Evolutionary conservation across 495 filamentous ascomycete genomes (phyloP), one percentile per base, ranked within the genome.

Genomic region (Hypoxylon perforatum): DNA sequence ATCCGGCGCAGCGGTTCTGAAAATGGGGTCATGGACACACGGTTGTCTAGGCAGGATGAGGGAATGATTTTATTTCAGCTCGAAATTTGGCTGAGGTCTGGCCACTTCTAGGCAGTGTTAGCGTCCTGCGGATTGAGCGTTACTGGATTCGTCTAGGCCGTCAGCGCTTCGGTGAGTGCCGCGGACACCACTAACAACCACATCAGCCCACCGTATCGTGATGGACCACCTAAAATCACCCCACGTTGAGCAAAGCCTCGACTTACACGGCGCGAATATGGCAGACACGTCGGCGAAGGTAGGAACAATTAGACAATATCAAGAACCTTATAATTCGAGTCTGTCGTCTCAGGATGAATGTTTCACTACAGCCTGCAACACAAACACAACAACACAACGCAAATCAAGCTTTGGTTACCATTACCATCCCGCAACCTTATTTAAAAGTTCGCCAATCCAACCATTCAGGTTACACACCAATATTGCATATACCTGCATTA

Each of bases 401-500:
- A 38, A 38, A 67, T 55, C 59, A 54, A 56, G 38, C 38, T 19
- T 57, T 47, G 44, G 51, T 61, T 61, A 60, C 49, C 52, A 41
- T 61, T 61, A 60, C 49, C 52, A 41, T 8, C 10, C n/a, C 56
- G 19, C 51, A 67, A 67, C 30, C 42, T 22, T 38, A 52, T 14
- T n/a, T 17, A 52, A 28, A 28, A 28, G 25, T 28, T 7, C n/a
- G n/a, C n/a, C n/a, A n/a, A 28, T 3, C 39, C 45, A 56, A 42
- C 44, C 57, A 52, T 51, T 41, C 46, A 38, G 57, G 33, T 52
- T 53, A 18, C 17, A 38, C 33, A 15, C 52, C 28, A 49, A 9
- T 18, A 36, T 55, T 69, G 65, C 65, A 63, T 69, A 60, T 69
- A 69, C 65, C 44, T 69, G 44, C 54, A 58, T 44, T 69, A 69